Percentiles rank a stretch among this genome's conserved stretches.
Evolutionary conservation across 2,329 filamentous ascomycete genomes (phyloP).

Genomic region (Fusarium protoensiforme): DNA sequence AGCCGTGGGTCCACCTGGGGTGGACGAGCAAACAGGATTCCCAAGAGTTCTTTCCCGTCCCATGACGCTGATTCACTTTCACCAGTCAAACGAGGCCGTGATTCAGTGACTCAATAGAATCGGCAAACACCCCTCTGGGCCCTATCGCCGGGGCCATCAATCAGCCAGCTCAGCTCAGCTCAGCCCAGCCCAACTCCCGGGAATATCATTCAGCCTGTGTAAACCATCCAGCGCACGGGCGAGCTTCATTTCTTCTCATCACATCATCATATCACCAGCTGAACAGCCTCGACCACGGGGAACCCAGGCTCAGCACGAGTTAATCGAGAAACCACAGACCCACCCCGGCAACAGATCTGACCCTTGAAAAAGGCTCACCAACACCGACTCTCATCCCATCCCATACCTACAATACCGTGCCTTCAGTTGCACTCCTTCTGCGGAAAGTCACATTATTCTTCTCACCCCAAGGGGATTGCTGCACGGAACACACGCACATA

Average conservation of each 20-base stretch:
- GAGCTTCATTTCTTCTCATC: conserved; percentile 21
- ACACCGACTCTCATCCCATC: not conserved
- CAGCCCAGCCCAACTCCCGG: not conserved
- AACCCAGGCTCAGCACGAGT: conserved; percentile 10
- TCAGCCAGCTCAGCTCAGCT: not conserved
- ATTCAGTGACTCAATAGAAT: conserved; percentile 31
- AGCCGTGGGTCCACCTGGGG: conserved; percentile 41
- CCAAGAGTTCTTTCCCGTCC: conserved; percentile 25
- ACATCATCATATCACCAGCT: conserved; percentile 31
- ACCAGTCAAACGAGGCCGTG: conserved; percentile 29
- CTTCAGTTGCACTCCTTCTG: not conserved
- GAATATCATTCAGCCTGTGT: conserved; percentile 1
- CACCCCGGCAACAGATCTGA: conserved; percentile 3
- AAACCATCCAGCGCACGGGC: conserved; percentile 14
- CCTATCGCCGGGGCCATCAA: conserved; percentile 2
- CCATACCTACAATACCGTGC: not conserved
- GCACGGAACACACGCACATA: not conserved
- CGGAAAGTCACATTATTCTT: not conserved
- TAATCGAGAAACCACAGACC: conserved; percentile 1
- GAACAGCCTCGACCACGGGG: conserved; percentile 2
- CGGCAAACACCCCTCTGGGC: conserved; percentile 14
- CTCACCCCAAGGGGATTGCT: not conserved
- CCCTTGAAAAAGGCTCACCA: conserved; percentile 16
- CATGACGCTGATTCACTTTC: conserved; percentile 40
- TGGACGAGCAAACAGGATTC: conserved; percentile 37